Percentiles rank a stretch among this genome's conserved stretches.
Evolutionary conservation across 1,284 basidiomycete genomes (phyloP).

Genomic region (Austroboletus novae-zelandiae): DNA sequence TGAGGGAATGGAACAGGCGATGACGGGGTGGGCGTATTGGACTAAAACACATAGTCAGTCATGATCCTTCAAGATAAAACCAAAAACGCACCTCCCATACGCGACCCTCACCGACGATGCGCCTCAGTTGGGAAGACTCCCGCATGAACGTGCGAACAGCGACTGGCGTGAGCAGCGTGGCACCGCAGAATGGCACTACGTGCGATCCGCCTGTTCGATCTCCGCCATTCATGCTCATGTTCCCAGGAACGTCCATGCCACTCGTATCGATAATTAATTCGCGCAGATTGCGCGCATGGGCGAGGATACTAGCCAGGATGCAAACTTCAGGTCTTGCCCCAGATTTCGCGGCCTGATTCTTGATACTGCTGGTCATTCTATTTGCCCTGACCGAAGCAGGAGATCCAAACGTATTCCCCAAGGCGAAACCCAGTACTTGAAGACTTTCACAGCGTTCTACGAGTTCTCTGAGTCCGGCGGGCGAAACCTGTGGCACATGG

Average conservation of each 20-base stretch:
- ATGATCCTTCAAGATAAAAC: background rate
- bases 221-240: too few relatives aligned
- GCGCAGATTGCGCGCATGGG: constrained; percentile 11
- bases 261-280: constrained; percentile 20
- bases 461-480: constrained; percentile 21
- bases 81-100: constrained; percentile 52
- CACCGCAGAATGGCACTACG: background rate
- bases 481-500: constrained; percentile 24
- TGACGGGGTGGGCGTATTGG: constrained; percentile 9
- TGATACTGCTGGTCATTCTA: background rate
- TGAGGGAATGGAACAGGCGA: constrained; percentile 8
- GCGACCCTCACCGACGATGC: constrained; percentile 51
- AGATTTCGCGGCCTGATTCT: background rate
- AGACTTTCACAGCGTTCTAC: constrained; percentile 19
- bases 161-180: constrained; percentile 13
- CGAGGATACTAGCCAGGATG: constrained; percentile 13
- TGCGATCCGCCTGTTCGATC: background rate
- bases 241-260: background rate
- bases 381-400: background rate
- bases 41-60: constrained; percentile 11
- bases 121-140: constrained; percentile 27
- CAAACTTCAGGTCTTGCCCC: constrained; percentile 15
- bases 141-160: constrained; percentile 24
- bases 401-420: constrained; percentile 15
- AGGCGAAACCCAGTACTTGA: constrained; percentile 17